Base-by-base conservation (phyloP, 306 rosid species). In the Coriaria nepalensis region DNA sequence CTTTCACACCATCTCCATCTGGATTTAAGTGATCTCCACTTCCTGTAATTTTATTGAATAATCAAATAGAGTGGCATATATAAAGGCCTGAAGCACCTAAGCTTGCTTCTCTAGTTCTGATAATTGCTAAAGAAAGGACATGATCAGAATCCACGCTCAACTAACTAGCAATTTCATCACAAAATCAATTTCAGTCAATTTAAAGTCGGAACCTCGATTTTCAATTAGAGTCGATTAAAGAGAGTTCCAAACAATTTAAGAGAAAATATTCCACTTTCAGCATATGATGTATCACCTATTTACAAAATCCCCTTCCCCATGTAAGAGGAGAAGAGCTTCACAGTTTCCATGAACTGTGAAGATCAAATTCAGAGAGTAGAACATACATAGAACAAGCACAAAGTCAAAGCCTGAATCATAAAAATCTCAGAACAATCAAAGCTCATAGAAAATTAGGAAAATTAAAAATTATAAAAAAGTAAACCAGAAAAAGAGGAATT, bases 1-100 rank as follows among this genome's bases (percentile, higher is more conserved):
- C 75, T 74, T 63, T 59, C 52, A 56, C 58, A 44, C 69, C 83
- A 64, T 88, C 95, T 66, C 83, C 93, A 65, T 78, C 92, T 43
- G 93, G 87, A 63, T 61, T 35, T 62, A 79, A 73, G n/a, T 32
- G 76, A 61, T 85, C 95, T 47, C 71, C 94, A 63, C 77, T 78
- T 63, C 77, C 98, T 90, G 68, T 40, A 70, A 68, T 43, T 49
- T 35, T 9, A 56, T 12, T 62, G 45, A 44, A 49, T 35, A 47
- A 62, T 33, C 41, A 72, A 33, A 39, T 32, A 40, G 47, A 65
- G 42, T 33, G 7, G 9, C 38, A 40, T 12, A 47, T 47, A 47
- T 50, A 43, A 51, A 8, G 5, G 43, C n/a, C 5, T 37, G 12
- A 53, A 58, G 60, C 34, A 50, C 37, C 13, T 42, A 60, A 20